Evolutionary conservation across 345 rosid genomes (phyloP).

Genomic region (Eucalyptus cloeziana): DNA sequence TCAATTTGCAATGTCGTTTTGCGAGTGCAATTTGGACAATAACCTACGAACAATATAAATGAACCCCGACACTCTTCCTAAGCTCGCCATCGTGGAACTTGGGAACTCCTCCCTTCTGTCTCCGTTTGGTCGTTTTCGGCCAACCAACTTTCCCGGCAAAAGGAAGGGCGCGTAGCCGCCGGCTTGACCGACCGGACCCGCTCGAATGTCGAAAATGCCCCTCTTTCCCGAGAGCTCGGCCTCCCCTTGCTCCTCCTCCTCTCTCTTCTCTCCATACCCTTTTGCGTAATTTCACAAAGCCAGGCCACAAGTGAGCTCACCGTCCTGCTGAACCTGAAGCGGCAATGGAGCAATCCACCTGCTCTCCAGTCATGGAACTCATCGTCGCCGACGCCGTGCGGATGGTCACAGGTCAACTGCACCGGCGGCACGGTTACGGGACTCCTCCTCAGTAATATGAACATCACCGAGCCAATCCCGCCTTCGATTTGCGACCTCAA

Average conservation of each 20-base stretch:
- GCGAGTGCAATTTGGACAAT: not conserved
- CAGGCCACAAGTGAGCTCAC: slow-evolving; percentile 12
- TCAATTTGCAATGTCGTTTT: not conserved
- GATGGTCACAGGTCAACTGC: slow-evolving; percentile 52
- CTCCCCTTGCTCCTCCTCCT: not conserved
- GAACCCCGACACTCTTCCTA: not conserved
- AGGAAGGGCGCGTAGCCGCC: not conserved
- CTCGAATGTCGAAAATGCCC: not conserved
- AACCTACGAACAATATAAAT: not conserved
- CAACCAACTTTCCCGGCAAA: not conserved
- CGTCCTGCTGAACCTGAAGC: slow-evolving; percentile 43
- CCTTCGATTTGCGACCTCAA: slow-evolving; percentile 51
- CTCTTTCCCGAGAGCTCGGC: not conserved
- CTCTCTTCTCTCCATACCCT: slow-evolving; percentile 19
- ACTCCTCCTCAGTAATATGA: slow-evolving; percentile 9
- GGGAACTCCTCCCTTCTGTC: not conserved
- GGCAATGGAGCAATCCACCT: slow-evolving; percentile 43
- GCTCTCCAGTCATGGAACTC: slow-evolving; percentile 49
- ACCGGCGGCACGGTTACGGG: slow-evolving; percentile 23
- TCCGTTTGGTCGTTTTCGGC: not conserved
- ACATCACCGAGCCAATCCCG: slow-evolving; percentile 41
- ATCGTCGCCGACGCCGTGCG: slow-evolving; percentile 43
- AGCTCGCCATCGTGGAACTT: not conserved
- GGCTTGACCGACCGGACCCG: not conserved
- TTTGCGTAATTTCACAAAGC: slow-evolving; percentile 30